A percentile compares a stretch with the other conserved stretches of the same genome.
Conservation (phyloP, 306 rosid species). For the Begonia masoniana region DNA sequence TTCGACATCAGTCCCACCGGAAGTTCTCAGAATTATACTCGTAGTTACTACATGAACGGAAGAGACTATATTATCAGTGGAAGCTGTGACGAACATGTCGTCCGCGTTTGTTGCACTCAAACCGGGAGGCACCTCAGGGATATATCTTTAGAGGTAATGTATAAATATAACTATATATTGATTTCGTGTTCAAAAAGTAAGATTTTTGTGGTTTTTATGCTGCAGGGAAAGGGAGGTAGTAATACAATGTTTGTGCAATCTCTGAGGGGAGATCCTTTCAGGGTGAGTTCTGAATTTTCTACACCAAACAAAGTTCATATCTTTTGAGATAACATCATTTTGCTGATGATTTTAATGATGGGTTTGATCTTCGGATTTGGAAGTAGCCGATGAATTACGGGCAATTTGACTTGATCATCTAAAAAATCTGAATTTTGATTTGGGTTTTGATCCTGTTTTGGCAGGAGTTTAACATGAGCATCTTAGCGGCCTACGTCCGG, state of each 20-base stretch:
- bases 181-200: neutral
- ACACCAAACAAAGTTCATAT: neutral
- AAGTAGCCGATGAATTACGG: too few relatives aligned
- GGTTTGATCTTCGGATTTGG: too few relatives aligned
- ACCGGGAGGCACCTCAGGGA: slow-evolving; percentile 76
- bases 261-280: slow-evolving; percentile 84
- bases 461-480: slow-evolving; percentile 80
- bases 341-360: too few relatives aligned
- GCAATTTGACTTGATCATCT: too few relatives aligned
- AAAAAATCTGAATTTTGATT: too few relatives aligned
- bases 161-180: neutral
- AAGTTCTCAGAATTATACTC: slow-evolving; percentile 68
- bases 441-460: neutral
- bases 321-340: too few relatives aligned
- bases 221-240: slow-evolving; percentile 56
- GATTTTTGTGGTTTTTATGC: neutral
- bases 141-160: slow-evolving; percentile 56
- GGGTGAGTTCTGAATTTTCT: slow-evolving; percentile 33
- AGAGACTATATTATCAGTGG: slow-evolving; percentile 78
- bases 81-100: slow-evolving; percentile 77
- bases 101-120: slow-evolving; percentile 77
- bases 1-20: slow-evolving; percentile 61
- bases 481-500: slow-evolving; percentile 66
- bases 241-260: slow-evolving; percentile 78
- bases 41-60: slow-evolving; percentile 82